phyloP scores from a whole-genome alignment of 345 rosid species.

The Euphorbia pulcherrima region DNA sequence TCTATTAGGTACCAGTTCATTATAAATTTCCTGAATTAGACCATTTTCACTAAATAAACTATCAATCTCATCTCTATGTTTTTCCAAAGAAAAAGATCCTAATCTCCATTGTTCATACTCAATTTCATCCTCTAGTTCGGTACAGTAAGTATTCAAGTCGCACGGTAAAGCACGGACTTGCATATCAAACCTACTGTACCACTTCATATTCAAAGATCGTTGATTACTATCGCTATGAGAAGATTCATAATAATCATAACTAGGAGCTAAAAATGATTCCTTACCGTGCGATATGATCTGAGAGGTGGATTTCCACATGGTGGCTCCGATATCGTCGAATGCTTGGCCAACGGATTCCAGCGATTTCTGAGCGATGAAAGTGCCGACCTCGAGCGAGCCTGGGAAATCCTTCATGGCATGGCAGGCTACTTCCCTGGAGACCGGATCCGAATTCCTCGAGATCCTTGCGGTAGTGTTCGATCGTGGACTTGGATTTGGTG shows the following conservation, averaged over 20 bases:
- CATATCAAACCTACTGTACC: slow-evolving; percentile 65
- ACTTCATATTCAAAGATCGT: slow-evolving; percentile 25
- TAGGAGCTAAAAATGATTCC: slow-evolving; percentile 32
- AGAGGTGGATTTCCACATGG: slow-evolving; percentile 73
- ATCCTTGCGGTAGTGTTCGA: slow-evolving; percentile 64
- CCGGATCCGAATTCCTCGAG: slow-evolving; percentile 76
- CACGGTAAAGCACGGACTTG: slow-evolving; percentile 53
- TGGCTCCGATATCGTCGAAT: slow-evolving; percentile 70
- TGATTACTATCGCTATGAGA: slow-evolving; percentile 15
- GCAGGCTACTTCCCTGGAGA: slow-evolving; percentile 56
- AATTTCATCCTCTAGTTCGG: slow-evolving; percentile 49
- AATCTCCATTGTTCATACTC: slow-evolving; percentile 57
- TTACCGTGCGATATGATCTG: slow-evolving; percentile 65
- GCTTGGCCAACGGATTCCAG: slow-evolving; percentile 75
- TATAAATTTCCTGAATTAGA: slow-evolving; percentile 38
- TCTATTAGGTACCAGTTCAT: slow-evolving; percentile 36
- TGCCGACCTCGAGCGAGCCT: slow-evolving; percentile 59
- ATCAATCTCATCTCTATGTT: slow-evolving; percentile 40
- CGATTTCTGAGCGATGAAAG: slow-evolving; percentile 72
- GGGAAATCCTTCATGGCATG: slow-evolving; percentile 74
- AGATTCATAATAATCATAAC: slow-evolving; percentile 25
- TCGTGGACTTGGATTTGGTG: slow-evolving; percentile 68
- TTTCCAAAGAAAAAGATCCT: too few relatives aligned
- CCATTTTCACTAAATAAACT: slow-evolving; percentile 32
- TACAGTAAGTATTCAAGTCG: slow-evolving; percentile 42